These are phyloP conservation scores for Steccherinum ochraceum DNA, from an alignment of 768 basidiomycete genomes.

Conservation along the genomic window DNA sequence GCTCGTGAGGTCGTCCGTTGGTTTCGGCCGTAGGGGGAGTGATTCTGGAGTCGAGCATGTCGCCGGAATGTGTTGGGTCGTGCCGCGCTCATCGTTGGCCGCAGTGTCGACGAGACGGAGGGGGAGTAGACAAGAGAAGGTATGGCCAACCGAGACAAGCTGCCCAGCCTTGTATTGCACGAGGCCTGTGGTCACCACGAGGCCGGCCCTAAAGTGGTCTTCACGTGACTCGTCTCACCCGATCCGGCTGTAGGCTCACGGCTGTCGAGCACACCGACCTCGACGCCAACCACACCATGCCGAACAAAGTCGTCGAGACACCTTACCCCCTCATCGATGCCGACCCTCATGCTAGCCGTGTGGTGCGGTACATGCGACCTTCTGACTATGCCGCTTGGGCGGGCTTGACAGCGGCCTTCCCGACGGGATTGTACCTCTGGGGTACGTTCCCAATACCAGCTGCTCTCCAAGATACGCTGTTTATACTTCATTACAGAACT, in stretches of 20 bases:
- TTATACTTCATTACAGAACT: slow-evolving; percentile 27
- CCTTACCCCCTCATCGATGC: slow-evolving; percentile 90
- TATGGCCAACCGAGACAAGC: neutral
- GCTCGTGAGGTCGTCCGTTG: neutral
- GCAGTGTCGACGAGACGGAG: neutral
- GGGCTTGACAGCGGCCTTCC: slow-evolving; percentile 73
- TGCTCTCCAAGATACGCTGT: slow-evolving; percentile 21
- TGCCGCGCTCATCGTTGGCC: neutral
- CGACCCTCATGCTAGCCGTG: slow-evolving; percentile 85
- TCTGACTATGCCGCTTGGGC: slow-evolving; percentile 88
- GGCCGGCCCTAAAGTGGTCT: slow-evolving; percentile 9
- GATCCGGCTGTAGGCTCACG: slow-evolving; percentile 6
- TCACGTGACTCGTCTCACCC: neutral
- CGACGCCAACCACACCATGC: slow-evolving; percentile 33
- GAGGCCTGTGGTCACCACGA: too few species aligned
- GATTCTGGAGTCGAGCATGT: neutral
- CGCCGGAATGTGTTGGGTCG: neutral
- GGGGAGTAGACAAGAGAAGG: neutral
- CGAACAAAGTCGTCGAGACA: slow-evolving; percentile 48
- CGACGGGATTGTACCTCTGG: slow-evolving; percentile 73
- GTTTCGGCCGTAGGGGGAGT: neutral
- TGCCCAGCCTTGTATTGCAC: neutral
- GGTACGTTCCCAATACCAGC: slow-evolving; percentile 49
- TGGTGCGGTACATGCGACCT: slow-evolving; percentile 82
- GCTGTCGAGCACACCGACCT: slow-evolving; percentile 8